Conservation (phyloP, 2,329 filamentous ascomycete genomes). For the Myriangium duriaei region DNA sequence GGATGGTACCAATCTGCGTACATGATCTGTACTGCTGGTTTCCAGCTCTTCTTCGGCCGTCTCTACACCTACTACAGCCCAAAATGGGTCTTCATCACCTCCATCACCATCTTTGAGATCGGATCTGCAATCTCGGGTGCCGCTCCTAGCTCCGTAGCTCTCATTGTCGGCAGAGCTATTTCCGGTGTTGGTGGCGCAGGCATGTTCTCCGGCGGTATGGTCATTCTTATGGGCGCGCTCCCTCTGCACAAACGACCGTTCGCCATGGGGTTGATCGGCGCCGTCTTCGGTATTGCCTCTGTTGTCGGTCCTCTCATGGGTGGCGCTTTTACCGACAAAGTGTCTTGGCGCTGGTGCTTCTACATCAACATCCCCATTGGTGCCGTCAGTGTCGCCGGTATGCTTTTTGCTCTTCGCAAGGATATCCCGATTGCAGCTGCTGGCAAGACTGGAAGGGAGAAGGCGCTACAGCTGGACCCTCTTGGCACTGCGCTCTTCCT, state of each 20-base stretch:
- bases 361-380: constrained; percentile 44
- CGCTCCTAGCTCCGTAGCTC: constrained; percentile 35
- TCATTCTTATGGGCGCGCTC: constrained; percentile 34
- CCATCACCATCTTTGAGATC: constrained; percentile 38
- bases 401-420: constrained; percentile 8
- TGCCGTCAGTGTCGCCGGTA: constrained; percentile 24
- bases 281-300: constrained; percentile 31
- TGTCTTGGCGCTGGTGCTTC: constrained; percentile 39
- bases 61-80: constrained; percentile 35
- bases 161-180: constrained; percentile 41
- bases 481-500: constrained; percentile 32
- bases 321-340: constrained; percentile 25
- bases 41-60: constrained; percentile 33
- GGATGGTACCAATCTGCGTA: constrained; percentile 33
- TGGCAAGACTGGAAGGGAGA: constrained; percentile 12
- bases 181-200: constrained; percentile 39
- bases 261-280: constrained; percentile 37
- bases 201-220: constrained; percentile 37
- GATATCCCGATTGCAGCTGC: constrained; percentile 6
- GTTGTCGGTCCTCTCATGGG: constrained; percentile 37
- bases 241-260: constrained; percentile 34
- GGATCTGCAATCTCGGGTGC: constrained; percentile 40
- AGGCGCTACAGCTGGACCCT: constrained; percentile 35
- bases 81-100: constrained; percentile 35
- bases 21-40: constrained; percentile 29